Base-by-base conservation (phyloP, 495 filamentous ascomycete species). In the Aspergillus biplanus region DNA sequence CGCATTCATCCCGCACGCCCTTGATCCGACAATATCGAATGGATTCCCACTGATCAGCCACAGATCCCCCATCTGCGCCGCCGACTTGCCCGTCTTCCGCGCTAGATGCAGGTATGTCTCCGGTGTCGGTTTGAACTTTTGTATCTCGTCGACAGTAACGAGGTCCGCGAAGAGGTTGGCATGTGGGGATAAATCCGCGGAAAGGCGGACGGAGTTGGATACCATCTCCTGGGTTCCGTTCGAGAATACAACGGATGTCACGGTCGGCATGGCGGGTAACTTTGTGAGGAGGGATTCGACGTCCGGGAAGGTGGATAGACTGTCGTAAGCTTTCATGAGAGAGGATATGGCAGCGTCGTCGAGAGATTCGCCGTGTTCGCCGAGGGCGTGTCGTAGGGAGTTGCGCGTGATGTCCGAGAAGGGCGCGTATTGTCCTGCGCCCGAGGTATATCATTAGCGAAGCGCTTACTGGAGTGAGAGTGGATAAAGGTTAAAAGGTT, bases 31-130 rank as follows among this genome's bases (percentile, higher is more conserved):
- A n/a, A 92, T 77, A 69, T 96, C 92, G 71, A 96, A 96, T 7
- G 92, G 88, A 71, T 95, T 97, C 7, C 85, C 82, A 65, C 85
- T 91, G 18, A 95, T 81, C 7, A 95, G 74, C 88, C 89, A 93
- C 5, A 93, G 81, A 31, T 87, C 80, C 0, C 66, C 69, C 73
- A 78, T 77, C 16, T 80, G 64, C 21, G 74, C 67, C n/a, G 75
- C 61, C 54, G 69, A 57, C 65, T 80, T 82, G 8, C 84, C 86
- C 11, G 84, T 76, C 49, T 15, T 7, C 59, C 76, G 63, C 1
- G 82, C 80, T 5, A 95, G 71, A 66, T 88, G 79, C 33, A 80
- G 62, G 67, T 95, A 95, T 27, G 80, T 80, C 53, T 80, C 83
- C n/a, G 76, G 82, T 32, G 85, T 81, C 0, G 92, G 92, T 73